Percentiles rank a stretch among this genome's conserved stretches.
phyloP scores from a whole-genome alignment of 495 filamentous ascomycete species.

The Podospora sp. region DNA sequence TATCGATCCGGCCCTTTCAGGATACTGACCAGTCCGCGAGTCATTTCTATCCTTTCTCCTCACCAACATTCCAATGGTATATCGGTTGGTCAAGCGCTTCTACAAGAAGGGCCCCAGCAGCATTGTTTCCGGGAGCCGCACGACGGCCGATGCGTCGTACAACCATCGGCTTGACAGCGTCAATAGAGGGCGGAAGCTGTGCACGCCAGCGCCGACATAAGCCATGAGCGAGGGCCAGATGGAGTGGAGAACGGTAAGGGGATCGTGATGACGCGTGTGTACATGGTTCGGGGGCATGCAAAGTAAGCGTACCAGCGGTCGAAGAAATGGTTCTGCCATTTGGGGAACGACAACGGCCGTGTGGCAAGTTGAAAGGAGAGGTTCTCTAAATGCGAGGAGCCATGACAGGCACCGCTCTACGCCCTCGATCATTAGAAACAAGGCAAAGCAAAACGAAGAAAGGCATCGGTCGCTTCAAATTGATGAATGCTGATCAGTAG shows the following conservation, averaged over 20 bases:
- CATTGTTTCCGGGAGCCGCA: slow-evolving; percentile 15
- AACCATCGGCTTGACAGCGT: slow-evolving; percentile 30
- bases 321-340: too few species aligned
- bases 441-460: too few species aligned
- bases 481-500: too few species aligned
- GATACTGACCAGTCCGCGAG: slow-evolving; percentile 65
- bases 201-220: not conserved
- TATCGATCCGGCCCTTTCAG: slow-evolving; percentile 53
- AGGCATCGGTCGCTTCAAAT: too few species aligned
- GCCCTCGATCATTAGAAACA: too few species aligned
- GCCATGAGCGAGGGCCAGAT: not conserved
- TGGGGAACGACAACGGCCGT: too few species aligned
- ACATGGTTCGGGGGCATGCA: slow-evolving; percentile 11
- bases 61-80: slow-evolving; percentile 64
- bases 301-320: too few species aligned
- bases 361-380: too few species aligned
- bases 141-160: slow-evolving; percentile 12
- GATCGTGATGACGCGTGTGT: slow-evolving; percentile 7
- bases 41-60: slow-evolving; percentile 64
- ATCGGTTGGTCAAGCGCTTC: slow-evolving; percentile 46
- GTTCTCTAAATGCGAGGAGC: too few species aligned
- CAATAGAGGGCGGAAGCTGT: slow-evolving; percentile 1
- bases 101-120: slow-evolving; percentile 35
- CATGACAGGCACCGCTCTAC: too few species aligned
- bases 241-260: not conserved